Base-by-base conservation (phyloP, 1,284 basidiomycete genomes). In the Singerocomus rubriflavus region DNA sequence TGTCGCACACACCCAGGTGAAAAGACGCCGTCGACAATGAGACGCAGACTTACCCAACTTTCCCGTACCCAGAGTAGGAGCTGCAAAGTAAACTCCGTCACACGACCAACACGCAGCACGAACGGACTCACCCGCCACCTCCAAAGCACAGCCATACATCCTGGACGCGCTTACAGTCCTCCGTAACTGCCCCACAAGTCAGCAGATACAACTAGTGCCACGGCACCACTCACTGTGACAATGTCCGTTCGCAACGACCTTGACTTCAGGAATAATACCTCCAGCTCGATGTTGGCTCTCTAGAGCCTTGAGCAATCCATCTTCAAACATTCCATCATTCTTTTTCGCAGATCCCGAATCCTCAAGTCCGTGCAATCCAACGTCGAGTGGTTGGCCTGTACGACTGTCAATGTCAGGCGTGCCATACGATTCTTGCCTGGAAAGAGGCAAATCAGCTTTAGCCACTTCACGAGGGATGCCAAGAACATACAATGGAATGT, bases 121-220 rank as follows among this genome's bases (percentile, higher is more conserved):
- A 30, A 7, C 8, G 33, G 14, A 72, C 81, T 63, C 60, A 85
- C 73, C 89, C 85, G 60, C 94, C 95, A 27, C 95, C 95, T 21
- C 91, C 91, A 66, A 99, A 99, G 72, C 95, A 98, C 59, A 90
- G 11, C 95, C 96, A 98, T 4, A 96, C 77, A 7, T 89, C 90
- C 42, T 83, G 77, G 6, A 93, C 78, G 8, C 94, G 81, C 57
- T 85, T 77, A 62, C 95, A 98, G 61, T 93, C 90, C 63, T 95
- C 92, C 10, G 91, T 91, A 14, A 90, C 87, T 89, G 51, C 5
- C 42, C 40, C 31, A 8, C 38, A 52, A n/a, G 30, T 51, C 50
- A 51, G 46, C 48, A 43, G 64, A 53, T 56, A 53, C 30, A 17
- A 27, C 30, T 2, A 1, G 8, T 13, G 6, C 13, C 16, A 32